Conservation (phyloP, 2,329 filamentous ascomycete species). For the Fusarium napiforme region DNA sequence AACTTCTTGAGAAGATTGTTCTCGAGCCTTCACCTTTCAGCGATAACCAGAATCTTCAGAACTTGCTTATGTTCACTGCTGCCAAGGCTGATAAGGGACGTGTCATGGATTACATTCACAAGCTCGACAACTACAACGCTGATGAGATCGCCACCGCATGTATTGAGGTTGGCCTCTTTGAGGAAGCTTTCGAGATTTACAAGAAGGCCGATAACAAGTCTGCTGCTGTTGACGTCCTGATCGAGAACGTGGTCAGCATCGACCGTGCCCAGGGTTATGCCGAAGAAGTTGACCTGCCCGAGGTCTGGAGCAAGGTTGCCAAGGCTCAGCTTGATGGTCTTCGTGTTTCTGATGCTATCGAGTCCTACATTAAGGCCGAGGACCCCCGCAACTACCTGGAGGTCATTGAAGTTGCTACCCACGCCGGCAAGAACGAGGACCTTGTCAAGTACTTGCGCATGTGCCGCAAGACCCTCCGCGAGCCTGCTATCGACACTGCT, state of each 20-base stretch:
- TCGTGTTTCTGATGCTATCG: conserved; percentile 89
- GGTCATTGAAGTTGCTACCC: conserved; percentile 94
- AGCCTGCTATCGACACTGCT: conserved; percentile 91
- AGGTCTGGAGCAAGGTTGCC: conserved; percentile 98
- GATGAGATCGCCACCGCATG: conserved; percentile 94
- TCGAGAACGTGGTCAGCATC: conserved; percentile 97
- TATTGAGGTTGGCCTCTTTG: conserved; percentile 92
- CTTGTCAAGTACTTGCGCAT: conserved; percentile 96
- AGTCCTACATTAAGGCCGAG: conserved; percentile 95
- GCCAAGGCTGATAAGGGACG: conserved; percentile 95
- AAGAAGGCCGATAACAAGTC: conserved; percentile 95
- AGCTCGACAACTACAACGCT: conserved; percentile 87
- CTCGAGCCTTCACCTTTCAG: conserved; percentile 99
- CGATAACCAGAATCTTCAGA: conserved; percentile 96
- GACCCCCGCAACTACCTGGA: conserved; percentile 94
- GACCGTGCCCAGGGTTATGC: conserved; percentile 96
- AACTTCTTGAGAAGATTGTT: conserved; percentile 98
- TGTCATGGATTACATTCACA: conserved; percentile 96
- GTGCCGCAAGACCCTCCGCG: conserved; percentile 95
- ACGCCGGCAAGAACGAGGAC: conserved; percentile 97
- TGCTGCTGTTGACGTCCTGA: conserved; percentile 88
- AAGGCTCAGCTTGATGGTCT: conserved; percentile 98
- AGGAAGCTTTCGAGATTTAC: conserved; percentile 98
- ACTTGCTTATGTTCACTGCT: conserved; percentile 94
- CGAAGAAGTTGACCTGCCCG: conserved; percentile 90